Evolutionary conservation across 768 basidiomycete genomes (phyloP).

Genomic region (Hemileccinum rubropunctum): DNA sequence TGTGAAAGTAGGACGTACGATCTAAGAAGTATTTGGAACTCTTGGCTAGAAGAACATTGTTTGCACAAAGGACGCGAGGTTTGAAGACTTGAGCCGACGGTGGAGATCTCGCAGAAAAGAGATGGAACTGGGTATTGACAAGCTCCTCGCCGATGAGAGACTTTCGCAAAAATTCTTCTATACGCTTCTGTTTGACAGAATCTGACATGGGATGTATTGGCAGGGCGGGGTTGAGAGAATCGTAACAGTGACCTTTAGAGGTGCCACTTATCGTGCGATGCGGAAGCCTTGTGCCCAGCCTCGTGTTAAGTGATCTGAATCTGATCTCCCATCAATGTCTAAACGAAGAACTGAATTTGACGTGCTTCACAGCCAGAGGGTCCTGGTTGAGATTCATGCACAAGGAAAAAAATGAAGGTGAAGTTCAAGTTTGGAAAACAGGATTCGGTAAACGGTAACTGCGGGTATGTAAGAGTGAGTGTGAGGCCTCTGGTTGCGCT

Average conservation of each 20-base stretch:
- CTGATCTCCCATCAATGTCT: too few species aligned
- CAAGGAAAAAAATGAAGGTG: too few species aligned
- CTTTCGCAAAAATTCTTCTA: slow-evolving; percentile 22
- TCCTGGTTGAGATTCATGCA: too few species aligned
- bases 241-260: too few species aligned
- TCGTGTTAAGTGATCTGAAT: too few species aligned
- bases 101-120: slow-evolving; percentile 23
- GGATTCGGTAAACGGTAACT: too few species aligned
- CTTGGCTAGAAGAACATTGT: slow-evolving; percentile 24
- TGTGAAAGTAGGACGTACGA: slow-evolving; percentile 12
- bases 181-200: slow-evolving; percentile 7
- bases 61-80: slow-evolving; percentile 27
- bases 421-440: too few species aligned
- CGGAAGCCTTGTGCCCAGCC: background rate
- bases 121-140: slow-evolving; percentile 31
- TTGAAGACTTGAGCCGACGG: slow-evolving; percentile 6
- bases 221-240: background rate
- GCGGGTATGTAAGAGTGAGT: too few species aligned
- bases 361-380: too few species aligned
- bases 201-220: slow-evolving; percentile 10
- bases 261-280: background rate
- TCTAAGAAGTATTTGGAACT: slow-evolving; percentile 29
- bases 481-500: too few species aligned
- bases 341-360: too few species aligned
- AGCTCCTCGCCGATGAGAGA: slow-evolving; percentile 28